A percentile compares a stretch with the other conserved stretches of the same genome.
These are phyloP conservation scores for Annona cherimola DNA, from an alignment of 164 flowering plant species.

Conservation along the genomic window DNA sequence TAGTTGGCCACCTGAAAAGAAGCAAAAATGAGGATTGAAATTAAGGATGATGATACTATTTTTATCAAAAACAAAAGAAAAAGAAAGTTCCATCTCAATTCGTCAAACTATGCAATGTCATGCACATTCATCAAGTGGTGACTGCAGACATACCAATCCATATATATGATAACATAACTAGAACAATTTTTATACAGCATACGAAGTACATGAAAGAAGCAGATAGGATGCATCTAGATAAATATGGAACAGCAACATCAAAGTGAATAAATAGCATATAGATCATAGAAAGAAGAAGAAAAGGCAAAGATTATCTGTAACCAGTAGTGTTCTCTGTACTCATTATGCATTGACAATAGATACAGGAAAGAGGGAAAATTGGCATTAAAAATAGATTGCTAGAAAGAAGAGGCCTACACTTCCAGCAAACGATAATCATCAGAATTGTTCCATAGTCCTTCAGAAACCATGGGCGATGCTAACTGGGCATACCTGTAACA, in stretches of 20 bases:
- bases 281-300: not conserved
- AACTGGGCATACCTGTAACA: conserved; percentile 30
- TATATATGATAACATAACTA: not conserved
- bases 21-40: too few relatives aligned
- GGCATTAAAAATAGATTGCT: not conserved
- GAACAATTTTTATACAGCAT: too few relatives aligned
- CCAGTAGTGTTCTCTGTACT: not conserved
- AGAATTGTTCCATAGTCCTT: conserved; percentile 49
- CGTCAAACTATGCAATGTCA: not conserved
- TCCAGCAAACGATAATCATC: conserved; percentile 56
- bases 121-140: not conserved
- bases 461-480: conserved; percentile 51
- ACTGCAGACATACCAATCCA: not conserved
- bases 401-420: conserved; percentile 11
- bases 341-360: not conserved
- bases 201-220: not conserved
- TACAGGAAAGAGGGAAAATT: too few relatives aligned
- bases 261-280: not conserved
- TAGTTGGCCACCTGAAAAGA: too few relatives aligned
- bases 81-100: too few relatives aligned
- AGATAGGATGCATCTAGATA: not conserved
- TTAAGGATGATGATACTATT: too few relatives aligned
- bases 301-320: not conserved
- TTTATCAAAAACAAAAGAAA: too few relatives aligned
- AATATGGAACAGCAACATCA: not conserved